phyloP scores from a whole-genome alignment of 2,329 filamentous ascomycete genomes.

The Davidsoniella neocaledoniae region DNA sequence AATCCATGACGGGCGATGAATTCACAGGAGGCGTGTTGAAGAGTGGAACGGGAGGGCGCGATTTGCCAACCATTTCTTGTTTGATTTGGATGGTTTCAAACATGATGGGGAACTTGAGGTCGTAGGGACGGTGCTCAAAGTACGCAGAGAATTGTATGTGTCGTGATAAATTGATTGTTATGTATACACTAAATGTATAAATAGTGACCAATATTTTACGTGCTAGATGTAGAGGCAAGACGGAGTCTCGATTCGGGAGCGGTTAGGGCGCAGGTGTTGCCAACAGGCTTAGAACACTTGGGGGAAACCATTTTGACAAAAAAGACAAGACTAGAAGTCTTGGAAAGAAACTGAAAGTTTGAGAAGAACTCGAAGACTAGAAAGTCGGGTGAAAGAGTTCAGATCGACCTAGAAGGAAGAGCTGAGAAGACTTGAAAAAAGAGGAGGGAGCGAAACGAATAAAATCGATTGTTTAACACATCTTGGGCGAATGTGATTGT shows the following conservation, averaged over 20 bases:
- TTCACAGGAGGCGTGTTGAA: no score
- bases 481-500: constrained; percentile 28
- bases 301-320: constrained; percentile 61
- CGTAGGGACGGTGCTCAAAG: no score
- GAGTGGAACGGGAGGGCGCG: no score
- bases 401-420: constrained; percentile 46
- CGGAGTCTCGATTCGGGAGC: constrained; percentile 54
- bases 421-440: constrained; percentile 12
- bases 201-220: constrained; percentile 14
- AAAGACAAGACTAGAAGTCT: constrained; percentile 66
- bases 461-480: constrained; percentile 39
- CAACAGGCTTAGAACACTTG: constrained; percentile 46
- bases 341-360: constrained; percentile 43
- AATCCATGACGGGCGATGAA: constrained; percentile 7
- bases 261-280: constrained; percentile 42
- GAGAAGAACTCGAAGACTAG: constrained; percentile 29
- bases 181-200: neutral
- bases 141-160: no score
- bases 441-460: constrained; percentile 17
- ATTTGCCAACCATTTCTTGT: no score
- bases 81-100: no score
- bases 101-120: no score
- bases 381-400: constrained; percentile 45
- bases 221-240: constrained; percentile 45
- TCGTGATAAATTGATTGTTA: no score